A percentile compares a stretch with the other conserved stretches of the same genome.
Conservation (phyloP, 225 moss, liverwort and hornwort species). For the Polytrichum formosum region DNA sequence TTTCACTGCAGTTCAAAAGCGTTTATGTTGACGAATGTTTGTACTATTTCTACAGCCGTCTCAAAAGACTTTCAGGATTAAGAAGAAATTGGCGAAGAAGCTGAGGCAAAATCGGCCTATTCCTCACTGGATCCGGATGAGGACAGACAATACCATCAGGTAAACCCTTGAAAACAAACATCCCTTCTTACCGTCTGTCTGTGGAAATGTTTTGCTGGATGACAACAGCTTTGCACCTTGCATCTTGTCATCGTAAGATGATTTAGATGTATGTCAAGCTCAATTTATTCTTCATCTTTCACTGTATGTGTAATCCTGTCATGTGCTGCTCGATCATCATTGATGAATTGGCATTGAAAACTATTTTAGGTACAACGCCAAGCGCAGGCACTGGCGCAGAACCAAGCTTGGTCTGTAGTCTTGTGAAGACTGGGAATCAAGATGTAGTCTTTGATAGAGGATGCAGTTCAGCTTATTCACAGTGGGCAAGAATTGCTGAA, state of each 20-base stretch:
- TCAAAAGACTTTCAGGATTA: constrained; percentile 87
- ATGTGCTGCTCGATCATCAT: too few relatives aligned
- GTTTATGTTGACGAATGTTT: background rate
- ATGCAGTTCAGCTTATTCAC: constrained; percentile 7
- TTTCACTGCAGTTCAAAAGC: too few relatives aligned
- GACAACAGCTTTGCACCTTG: background rate
- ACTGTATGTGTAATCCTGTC: too few relatives aligned
- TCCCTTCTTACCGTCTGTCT: background rate
- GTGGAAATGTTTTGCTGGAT: background rate
- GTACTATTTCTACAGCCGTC: constrained; percentile 50
- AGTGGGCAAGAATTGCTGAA: background rate
- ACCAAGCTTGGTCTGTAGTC: constrained; percentile 89
- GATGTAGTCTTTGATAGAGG: constrained; percentile 25
- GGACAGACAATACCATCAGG: constrained; percentile 92
- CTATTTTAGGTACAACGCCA: constrained; percentile 74
- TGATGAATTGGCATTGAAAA: background rate
- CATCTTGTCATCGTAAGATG: background rate
- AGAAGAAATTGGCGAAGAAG: constrained; percentile 94
- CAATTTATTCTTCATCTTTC: too few relatives aligned
- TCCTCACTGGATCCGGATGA: constrained; percentile 92
- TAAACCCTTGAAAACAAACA: background rate
- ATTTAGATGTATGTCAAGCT: background rate
- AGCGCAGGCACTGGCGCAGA: constrained; percentile 96
- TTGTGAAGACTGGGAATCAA: constrained; percentile 22
- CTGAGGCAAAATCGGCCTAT: constrained; percentile 92